Base-by-base conservation (phyloP, 192 early-diverging fungal genomes). In the Backusella luteola region DNA sequence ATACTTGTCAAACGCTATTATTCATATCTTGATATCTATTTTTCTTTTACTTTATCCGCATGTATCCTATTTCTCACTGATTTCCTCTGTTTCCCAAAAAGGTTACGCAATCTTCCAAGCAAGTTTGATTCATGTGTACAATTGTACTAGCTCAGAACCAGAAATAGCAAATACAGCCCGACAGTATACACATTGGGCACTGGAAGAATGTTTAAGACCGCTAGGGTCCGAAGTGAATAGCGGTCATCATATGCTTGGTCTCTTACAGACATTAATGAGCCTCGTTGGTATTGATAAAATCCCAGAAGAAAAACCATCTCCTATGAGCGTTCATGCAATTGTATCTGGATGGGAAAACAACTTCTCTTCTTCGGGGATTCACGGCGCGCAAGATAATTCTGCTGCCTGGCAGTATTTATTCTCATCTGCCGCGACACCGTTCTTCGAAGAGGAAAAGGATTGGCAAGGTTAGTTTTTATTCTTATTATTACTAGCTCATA, bases 61-160 rank as follows among this genome's bases (percentile, higher is more conserved):
- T 73, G 39, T 69, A 70, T 71, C 19, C 9, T n/a, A 39, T 42
- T 46, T 72, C 32, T 32, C 44, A 32, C 32, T 46, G 17, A 44
- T 71, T 26, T 71, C 26, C n/a, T 23, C 17, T 46, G 6, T 12
- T 39, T 12, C 19, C 12, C 56, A 19, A 44, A 26, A 23, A 74
- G 73, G 49, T 17, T 75, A 66, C 42, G 52, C 80, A 32, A 46
- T 81, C 7, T 78, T 78, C 38, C 80, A 81, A 67, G 73, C 80
- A 14, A 69, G 53, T 19, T 42, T 81, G 26, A 71, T 78, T 34
- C 80, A 81, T 56, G 67, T 78, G 4, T 78, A 75, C 66, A 69
- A 81, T 53, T 77, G 76, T n/a, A 75, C 76, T 11, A 75, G 44
- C 21, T 35, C 26, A 5, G 69, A 77, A 7, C 32, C 66, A 46